Conservation (phyloP, 2,329 filamentous ascomycete species). For the Teratosphaeria epicoccoides region DNA sequence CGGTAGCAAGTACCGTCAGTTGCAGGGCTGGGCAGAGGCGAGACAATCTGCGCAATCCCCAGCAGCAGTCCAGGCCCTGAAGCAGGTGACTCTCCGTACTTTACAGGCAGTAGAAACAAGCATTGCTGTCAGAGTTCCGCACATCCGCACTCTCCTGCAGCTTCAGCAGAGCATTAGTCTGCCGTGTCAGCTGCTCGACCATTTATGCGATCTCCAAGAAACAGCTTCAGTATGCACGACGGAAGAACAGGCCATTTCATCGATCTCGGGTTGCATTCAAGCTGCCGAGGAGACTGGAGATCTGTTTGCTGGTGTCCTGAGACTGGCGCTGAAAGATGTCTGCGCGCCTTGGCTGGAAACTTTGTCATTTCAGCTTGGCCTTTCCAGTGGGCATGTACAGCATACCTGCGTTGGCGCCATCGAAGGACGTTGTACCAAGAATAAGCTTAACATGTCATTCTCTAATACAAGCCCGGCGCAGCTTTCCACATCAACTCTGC, state of each 20-base stretch:
- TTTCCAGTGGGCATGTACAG: not conserved
- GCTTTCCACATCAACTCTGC: constrained; percentile 48
- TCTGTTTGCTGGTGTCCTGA: constrained; percentile 8
- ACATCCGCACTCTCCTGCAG: constrained; percentile 29
- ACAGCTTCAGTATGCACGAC: constrained; percentile 2
- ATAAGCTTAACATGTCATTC: not conserved
- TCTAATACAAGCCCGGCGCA: not conserved
- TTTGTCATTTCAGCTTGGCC: constrained; percentile 13
- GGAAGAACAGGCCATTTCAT: constrained; percentile 17
- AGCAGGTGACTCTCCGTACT: constrained; percentile 29
- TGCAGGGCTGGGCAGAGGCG: constrained; percentile 9
- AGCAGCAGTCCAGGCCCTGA: constrained; percentile 28
- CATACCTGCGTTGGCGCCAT: not conserved
- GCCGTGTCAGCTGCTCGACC: constrained; percentile 23
- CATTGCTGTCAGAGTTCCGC: constrained; percentile 21
- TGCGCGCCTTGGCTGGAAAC: constrained; percentile 19
- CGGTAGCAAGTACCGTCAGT: constrained; percentile 22
- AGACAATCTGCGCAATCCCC: not conserved
- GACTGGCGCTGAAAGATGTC: constrained; percentile 12
- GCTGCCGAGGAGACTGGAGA: constrained; percentile 7
- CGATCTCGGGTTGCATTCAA: constrained; percentile 13
- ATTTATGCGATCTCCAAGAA: constrained; percentile 8
- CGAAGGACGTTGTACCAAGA: no score
- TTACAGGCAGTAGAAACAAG: constrained; percentile 32
- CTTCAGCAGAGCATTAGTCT: constrained; percentile 32